Percentiles rank a stretch among this genome's conserved stretches.
Conservation (phyloP, 306 rosid genomes). For the Cicer chorassanicum region DNA sequence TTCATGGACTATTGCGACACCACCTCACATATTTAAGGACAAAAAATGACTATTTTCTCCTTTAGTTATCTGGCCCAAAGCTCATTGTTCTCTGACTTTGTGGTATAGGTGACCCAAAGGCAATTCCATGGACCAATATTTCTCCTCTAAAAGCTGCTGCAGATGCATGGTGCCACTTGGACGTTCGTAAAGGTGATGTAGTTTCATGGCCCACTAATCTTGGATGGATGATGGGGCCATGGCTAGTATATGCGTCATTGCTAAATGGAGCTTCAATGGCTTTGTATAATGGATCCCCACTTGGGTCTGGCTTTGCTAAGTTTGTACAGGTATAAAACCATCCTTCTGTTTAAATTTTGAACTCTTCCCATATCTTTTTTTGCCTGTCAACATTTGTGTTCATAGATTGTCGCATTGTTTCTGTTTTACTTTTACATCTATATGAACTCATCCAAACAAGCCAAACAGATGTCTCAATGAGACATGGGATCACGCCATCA, state of each 20-base stretch:
- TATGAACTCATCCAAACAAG: constrained; percentile 2
- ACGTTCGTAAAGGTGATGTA: constrained; percentile 77
- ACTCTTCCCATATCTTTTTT: constrained; percentile 27
- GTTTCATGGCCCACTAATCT: constrained; percentile 98
- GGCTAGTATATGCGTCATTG: constrained; percentile 93
- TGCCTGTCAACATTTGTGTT: constrained; percentile 27
- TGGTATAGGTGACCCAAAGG: constrained; percentile 90
- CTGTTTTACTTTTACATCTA: constrained; percentile 8
- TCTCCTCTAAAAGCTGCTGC: constrained; percentile 95
- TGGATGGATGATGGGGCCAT: constrained; percentile 99
- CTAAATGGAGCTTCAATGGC: constrained; percentile 95
- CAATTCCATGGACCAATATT: constrained; percentile 90
- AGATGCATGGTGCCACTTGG: constrained; percentile 96
- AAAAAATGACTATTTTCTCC: neutral
- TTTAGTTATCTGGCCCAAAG: constrained; percentile 23
- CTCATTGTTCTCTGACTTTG: constrained; percentile 40
- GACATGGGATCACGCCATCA: constrained; percentile 8
- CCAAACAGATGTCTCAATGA: constrained; percentile 26
- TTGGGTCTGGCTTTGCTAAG: constrained; percentile 86
- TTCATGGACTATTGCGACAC: too few species aligned
- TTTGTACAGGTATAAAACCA: constrained; percentile 75
- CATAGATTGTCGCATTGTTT: constrained; percentile 12
- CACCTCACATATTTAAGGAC: too few species aligned
- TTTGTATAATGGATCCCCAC: constrained; percentile 85
- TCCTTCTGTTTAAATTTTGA: neutral